Evolutionary conservation across 208 protist species (phyloP).

Genomic region (Vickermania ingenoplastis): DNA sequence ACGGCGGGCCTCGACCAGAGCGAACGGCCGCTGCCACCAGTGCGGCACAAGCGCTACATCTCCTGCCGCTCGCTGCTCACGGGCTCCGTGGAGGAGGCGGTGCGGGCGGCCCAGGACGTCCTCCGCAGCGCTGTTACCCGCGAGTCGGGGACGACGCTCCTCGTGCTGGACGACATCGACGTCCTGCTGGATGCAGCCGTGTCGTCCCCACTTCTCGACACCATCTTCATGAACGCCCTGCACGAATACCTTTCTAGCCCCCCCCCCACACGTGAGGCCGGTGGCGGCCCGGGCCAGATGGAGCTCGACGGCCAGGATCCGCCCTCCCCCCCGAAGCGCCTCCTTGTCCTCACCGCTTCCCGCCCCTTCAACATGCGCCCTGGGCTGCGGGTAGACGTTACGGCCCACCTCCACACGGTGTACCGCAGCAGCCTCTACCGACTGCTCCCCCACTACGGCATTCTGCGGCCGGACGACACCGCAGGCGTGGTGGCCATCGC

Average conservation of each 20-base stretch:
- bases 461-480: conserved; percentile 9
- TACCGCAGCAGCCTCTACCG: conserved; percentile 16
- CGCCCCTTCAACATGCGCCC: conserved; percentile 9
- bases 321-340: conserved; percentile 9
- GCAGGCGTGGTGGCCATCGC: conserved; percentile 3
- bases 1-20: no score
- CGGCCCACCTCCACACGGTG: conserved; percentile 17
- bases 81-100: neutral
- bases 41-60: conserved; percentile 26
- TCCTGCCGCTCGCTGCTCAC: conserved; percentile 25
- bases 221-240: neutral
- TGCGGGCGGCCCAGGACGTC: neutral
- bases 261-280: no score
- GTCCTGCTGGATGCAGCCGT: conserved; percentile 28
- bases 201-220: neutral
- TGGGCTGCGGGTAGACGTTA: conserved; percentile 11
- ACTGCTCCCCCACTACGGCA: conserved; percentile 28
- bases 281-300: neutral
- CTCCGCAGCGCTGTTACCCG: conserved; percentile 92
- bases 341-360: conserved; percentile 19
- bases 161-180: conserved; percentile 98
- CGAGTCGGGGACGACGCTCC: conserved; percentile 76
- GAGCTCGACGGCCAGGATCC: conserved; percentile 4
- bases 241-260: neutral
- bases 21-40: no score